Percentiles rank a stretch among this genome's conserved stretches.
phyloP scores from a whole-genome alignment of 345 rosid species.

The Lumnitzera racemosa region DNA sequence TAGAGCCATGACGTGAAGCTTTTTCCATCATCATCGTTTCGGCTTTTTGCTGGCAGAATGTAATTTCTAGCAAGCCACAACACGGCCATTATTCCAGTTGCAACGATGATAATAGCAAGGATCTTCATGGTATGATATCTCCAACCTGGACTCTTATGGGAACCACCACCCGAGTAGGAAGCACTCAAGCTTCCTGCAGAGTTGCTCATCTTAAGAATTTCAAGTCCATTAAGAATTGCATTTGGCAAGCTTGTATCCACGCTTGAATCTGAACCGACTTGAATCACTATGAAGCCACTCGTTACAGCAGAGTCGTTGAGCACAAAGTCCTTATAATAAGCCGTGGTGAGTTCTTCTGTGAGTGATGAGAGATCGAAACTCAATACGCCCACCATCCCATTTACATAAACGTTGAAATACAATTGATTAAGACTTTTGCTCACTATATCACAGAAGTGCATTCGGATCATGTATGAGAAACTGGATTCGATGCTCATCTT shows the following conservation, averaged over 20 bases:
- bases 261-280: conserved; percentile 48
- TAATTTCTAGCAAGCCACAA: conserved; percentile 33
- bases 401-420: conserved; percentile 57
- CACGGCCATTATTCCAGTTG: conserved; percentile 38
- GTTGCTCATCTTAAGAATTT: conserved; percentile 69
- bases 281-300: conserved; percentile 48
- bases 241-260: conserved; percentile 30
- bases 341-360: conserved; percentile 36
- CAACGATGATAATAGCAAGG: conserved; percentile 43
- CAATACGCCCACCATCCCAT: conserved; percentile 30
- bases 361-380: conserved; percentile 48
- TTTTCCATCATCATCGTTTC: conserved; percentile 45
- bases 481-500: conserved; percentile 41
- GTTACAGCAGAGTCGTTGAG: conserved; percentile 35
- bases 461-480: conserved; percentile 51
- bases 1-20: conserved; percentile 78
- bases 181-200: conserved; percentile 51
- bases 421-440: conserved; percentile 58
- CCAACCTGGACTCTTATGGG: conserved; percentile 13
- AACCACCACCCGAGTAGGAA: conserved; percentile 27
- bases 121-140: conserved; percentile 34
- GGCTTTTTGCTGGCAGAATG: conserved; percentile 35
- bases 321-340: conserved; percentile 53
- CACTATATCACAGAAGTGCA: conserved; percentile 80
- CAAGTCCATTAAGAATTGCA: conserved; percentile 71